Conservation (phyloP, 192 early-diverging fungal genomes). For the Rhizophagus prolifer region DNA sequence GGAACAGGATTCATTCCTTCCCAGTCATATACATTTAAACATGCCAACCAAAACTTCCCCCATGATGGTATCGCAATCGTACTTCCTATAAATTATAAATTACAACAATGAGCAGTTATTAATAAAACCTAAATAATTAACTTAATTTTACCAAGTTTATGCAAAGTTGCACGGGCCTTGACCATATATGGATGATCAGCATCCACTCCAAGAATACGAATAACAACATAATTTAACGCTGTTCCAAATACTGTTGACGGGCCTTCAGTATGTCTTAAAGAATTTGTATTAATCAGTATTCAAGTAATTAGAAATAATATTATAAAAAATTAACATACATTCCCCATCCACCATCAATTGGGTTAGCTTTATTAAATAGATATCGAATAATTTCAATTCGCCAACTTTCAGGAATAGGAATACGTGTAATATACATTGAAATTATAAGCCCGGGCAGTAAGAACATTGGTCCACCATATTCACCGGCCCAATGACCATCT, state of each 20-base stretch:
- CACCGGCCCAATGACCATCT: constrained; percentile 94
- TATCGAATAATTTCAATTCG: constrained; percentile 84
- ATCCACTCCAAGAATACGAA: constrained; percentile 83
- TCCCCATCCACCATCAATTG: constrained; percentile 95
- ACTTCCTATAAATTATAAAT: constrained; percentile 55
- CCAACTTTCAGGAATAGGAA: constrained; percentile 62
- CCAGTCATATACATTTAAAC: constrained; percentile 92
- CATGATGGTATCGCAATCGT: constrained; percentile 86
- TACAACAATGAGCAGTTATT: not conserved
- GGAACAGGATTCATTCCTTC: constrained; percentile 95
- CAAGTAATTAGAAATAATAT: no score
- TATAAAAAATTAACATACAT: constrained; percentile 55
- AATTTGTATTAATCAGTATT: no score
- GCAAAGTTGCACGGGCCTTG: constrained; percentile 79
- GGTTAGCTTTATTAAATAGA: constrained; percentile 76
- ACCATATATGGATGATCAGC: constrained; percentile 86
- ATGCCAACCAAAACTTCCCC: constrained; percentile 98
- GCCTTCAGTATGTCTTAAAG: constrained; percentile 80
- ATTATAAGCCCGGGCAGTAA: constrained; percentile 90
- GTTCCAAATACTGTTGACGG: constrained; percentile 95
- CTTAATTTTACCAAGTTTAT: constrained; percentile 63
- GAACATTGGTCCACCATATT: constrained; percentile 98
- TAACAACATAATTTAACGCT: constrained; percentile 87
- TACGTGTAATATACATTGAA: constrained; percentile 81
- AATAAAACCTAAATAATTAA: not conserved